Evolutionary conservation across 805 yeast genomes (phyloP), one percentile per base, ranked within the genome.

Genomic region (Metschnikowia arizonensis): DNA sequence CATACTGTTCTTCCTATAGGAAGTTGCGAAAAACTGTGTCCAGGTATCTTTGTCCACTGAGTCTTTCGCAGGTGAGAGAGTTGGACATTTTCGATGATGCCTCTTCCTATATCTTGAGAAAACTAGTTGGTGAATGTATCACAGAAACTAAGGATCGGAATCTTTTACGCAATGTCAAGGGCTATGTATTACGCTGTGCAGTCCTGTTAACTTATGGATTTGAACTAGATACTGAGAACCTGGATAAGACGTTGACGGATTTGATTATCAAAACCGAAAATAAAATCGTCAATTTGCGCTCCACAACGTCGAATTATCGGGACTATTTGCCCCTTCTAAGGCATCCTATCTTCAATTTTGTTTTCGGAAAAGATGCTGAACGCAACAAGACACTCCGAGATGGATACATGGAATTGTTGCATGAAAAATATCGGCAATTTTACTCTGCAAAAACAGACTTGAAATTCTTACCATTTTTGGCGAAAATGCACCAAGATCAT

Each of bases 181-280:
- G 70, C 15, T 79, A 72, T 55, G 77, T 76, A 10, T 64, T 82
- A 18, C 65, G 75, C 33, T 71, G 78, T 9, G 76, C 84, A 2
- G 56, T 82, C 5, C 57, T 52, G 29, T 45, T 81, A 11, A 75
- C 85, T 0, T 82, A 77, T 58, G 86, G 85, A 0, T 62, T 73
- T 35, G 49, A 58, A 18, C 57, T 82, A 4, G 77, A 80, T 47
- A 66, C 73, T 10, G 68, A 66, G 25, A 60, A 58, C 9, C 44
- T 46, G 9, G 74, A 71, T 12, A 50, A 53, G 6, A 51, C 47
- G 5, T 58, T 80, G 14, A 76, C 78, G n/a, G 68, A 74, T 26
- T 78, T 76, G 42, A 77, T 82, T 24, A 70, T 81, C 7, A 57
- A 63, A 24, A 81, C 78, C 19, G 88, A 82, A 53, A 79, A 73